A percentile compares a stretch with the other conserved stretches of the same genome.
phyloP scores from a whole-genome alignment of 768 basidiomycete species.

The Xerocomus brunneocitrinus region DNA sequence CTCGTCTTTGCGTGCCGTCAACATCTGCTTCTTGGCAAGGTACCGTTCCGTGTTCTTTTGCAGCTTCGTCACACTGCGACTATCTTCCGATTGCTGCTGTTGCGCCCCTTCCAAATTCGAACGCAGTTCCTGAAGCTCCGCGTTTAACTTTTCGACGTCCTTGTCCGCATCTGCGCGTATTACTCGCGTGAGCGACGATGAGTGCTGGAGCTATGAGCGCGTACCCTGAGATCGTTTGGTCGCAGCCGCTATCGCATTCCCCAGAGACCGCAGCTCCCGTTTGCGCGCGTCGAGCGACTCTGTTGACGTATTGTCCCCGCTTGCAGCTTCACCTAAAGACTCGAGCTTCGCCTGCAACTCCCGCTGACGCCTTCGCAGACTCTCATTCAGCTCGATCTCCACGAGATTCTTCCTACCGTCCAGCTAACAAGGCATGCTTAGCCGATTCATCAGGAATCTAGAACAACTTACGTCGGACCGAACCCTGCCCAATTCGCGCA shows the following conservation, averaged over 20 bases:
- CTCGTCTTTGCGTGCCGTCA: slow-evolving; percentile 82
- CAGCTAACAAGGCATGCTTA: slow-evolving; percentile 29
- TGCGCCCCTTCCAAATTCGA: slow-evolving; percentile 69
- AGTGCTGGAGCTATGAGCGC: not conserved
- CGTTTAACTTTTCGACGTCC: slow-evolving; percentile 57
- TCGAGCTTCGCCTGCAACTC: slow-evolving; percentile 78
- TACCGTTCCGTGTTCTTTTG: slow-evolving; percentile 96
- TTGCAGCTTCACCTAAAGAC: slow-evolving; percentile 57
- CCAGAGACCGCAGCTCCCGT: slow-evolving; percentile 66
- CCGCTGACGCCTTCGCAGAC: slow-evolving; percentile 71
- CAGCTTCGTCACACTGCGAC: slow-evolving; percentile 78
- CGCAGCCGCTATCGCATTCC: slow-evolving; percentile 59
- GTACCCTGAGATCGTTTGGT: slow-evolving; percentile 60
- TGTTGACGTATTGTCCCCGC: slow-evolving; percentile 50
- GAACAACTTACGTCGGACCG: slow-evolving; percentile 60
- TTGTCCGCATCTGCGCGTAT: slow-evolving; percentile 57
- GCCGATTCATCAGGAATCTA: not conserved
- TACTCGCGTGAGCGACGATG: not conserved
- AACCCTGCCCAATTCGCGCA: slow-evolving; percentile 62
- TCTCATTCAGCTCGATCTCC: slow-evolving; percentile 92
- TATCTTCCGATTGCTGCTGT: slow-evolving; percentile 81
- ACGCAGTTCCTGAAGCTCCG: slow-evolving; percentile 64
- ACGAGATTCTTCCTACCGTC: slow-evolving; percentile 73
- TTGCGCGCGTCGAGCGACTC: slow-evolving; percentile 65
- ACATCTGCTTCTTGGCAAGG: slow-evolving; percentile 85